Base-by-base conservation (phyloP, 805 yeast species). In the Cyberlindnera nakhonratchasimensis region DNA sequence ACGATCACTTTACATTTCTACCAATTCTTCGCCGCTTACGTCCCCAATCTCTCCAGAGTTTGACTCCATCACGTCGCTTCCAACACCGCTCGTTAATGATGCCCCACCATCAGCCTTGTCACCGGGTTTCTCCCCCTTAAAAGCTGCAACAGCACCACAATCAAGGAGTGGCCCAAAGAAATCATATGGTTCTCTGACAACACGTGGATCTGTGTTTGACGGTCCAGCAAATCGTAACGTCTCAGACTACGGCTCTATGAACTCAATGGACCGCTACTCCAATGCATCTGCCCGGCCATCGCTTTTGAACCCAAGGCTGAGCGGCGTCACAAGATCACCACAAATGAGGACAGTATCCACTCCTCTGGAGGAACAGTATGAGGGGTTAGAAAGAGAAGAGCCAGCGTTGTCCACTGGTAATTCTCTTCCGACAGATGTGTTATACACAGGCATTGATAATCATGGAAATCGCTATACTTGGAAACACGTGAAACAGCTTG, bases 401-500 rank as follows among this genome's bases (percentile, higher is more conserved):
- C 38, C 41, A 2, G 25, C 34, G 4, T 7, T 16, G 5, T 7
- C n/a, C 5, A n/a, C 13, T 2, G n/a, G 6, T 14, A 24, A 12
- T 4, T 6, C 29, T 4, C 11, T 16, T 5, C 5, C 34, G 6
- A 24, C 26, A 3, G 43, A 31, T 18, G 26, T 30, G 4, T 4
- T 49, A 3, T 51, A 45, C 29, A 35, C 43, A 12, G 59, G 61
- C 6, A 22, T 28, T 5, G 59, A 57, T 31, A 37, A 29, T 6
- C 13, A 39, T 2, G 52, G 51, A 5, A 24, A 24, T 1, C 26
- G 31, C 9, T 53, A 46, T 17, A 41, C 42, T 9, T 56, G 75
- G 74, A 53, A 52, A 20, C 64, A 64, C 40, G 39, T 63, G 1
- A 62, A 59, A 34, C 67, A 72, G 32, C 66, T 85, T 5, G 95